These are phyloP conservation scores for Bauhinia variegata DNA, from an alignment of 306 rosid genomes.

Conservation along the genomic window DNA sequence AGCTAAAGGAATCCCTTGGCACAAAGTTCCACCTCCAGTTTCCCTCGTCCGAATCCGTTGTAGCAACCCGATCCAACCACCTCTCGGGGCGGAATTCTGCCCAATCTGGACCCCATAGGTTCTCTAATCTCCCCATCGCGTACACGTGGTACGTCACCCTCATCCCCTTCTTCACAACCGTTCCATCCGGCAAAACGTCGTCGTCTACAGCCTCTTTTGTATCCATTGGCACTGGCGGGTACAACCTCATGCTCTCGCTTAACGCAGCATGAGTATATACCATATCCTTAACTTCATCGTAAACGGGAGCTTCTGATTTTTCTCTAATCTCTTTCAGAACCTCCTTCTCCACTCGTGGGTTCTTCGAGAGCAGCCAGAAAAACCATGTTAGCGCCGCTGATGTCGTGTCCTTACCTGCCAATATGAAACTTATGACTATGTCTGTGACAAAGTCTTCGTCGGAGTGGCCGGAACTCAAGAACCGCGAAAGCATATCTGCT, in stretches of 20 bases:
- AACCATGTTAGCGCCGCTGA: slow-evolving; percentile 74
- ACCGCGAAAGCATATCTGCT: slow-evolving; percentile 59
- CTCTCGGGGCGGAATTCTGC: slow-evolving; percentile 67
- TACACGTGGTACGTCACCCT: slow-evolving; percentile 56
- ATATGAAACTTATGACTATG: slow-evolving; percentile 70
- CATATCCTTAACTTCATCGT: slow-evolving; percentile 69
- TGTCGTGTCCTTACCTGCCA: slow-evolving; percentile 69
- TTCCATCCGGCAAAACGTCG: slow-evolving; percentile 75
- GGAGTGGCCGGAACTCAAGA: slow-evolving; percentile 58
- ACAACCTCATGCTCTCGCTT: slow-evolving; percentile 80
- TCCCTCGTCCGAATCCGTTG: neutral
- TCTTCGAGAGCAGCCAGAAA: slow-evolving; percentile 60
- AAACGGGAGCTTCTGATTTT: slow-evolving; percentile 25
- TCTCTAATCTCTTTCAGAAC: slow-evolving; percentile 49
- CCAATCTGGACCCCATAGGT: slow-evolving; percentile 75
- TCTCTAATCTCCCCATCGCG: slow-evolving; percentile 67
- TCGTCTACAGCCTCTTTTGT: slow-evolving; percentile 45
- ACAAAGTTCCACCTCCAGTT: slow-evolving; percentile 61
- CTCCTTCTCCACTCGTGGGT: slow-evolving; percentile 53
- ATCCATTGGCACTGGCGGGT: slow-evolving; percentile 70
- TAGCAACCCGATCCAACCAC: slow-evolving; percentile 50
- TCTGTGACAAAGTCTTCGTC: slow-evolving; percentile 62
- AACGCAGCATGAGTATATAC: slow-evolving; percentile 74
- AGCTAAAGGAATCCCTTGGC: slow-evolving; percentile 49
- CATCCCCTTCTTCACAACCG: slow-evolving; percentile 62